phyloP scores from a whole-genome alignment of 768 basidiomycete genomes.

The Boletus reticuloceps region DNA sequence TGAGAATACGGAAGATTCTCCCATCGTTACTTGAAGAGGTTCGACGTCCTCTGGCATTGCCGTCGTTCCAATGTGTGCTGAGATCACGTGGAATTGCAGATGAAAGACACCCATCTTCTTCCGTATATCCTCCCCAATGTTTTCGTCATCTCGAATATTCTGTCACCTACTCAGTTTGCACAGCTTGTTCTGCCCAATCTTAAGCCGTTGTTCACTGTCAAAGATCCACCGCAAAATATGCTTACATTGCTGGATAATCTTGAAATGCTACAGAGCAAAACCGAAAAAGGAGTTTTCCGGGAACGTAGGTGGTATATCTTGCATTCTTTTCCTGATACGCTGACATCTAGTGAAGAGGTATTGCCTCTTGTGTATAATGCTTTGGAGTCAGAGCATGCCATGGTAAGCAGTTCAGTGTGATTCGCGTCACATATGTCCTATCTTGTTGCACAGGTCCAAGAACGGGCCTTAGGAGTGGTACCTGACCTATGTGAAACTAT shows the following conservation, averaged over 20 bases:
- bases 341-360: constrained; percentile 60
- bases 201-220: constrained; percentile 85
- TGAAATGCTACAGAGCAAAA: constrained; percentile 83
- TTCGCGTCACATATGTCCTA: not conserved
- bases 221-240: constrained; percentile 98
- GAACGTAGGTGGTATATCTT: constrained; percentile 61
- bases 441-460: constrained; percentile 68
- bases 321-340: not conserved
- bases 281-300: constrained; percentile 79
- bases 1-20: constrained; percentile 84
- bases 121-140: constrained; percentile 97
- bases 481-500: constrained; percentile 90
- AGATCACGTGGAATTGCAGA: constrained; percentile 40
- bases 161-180: constrained; percentile 81
- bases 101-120: constrained; percentile 91
- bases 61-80: not conserved
- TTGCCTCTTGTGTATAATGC: constrained; percentile 95
- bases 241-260: constrained; percentile 90
- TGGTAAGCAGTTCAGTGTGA: constrained; percentile 41
- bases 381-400: constrained; percentile 89
- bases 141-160: constrained; percentile 77
- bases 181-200: constrained; percentile 79
- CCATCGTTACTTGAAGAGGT: constrained; percentile 94
- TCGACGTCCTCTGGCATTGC: constrained; percentile 7
- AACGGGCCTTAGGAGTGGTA: constrained; percentile 79